Conservation (phyloP, 805 yeast species). For the Pichia cephalocereana region DNA sequence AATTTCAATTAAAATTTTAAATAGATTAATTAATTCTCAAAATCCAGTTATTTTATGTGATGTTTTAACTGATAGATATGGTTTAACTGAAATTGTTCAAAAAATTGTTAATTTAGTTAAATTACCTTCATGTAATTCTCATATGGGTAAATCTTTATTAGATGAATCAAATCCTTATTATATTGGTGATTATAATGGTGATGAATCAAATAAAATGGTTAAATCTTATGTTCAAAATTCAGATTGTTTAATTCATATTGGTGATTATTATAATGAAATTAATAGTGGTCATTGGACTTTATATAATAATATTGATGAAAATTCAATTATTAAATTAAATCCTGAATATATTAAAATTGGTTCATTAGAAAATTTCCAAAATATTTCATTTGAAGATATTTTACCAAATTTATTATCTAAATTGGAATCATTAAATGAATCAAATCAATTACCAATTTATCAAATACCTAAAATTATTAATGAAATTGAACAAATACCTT, state of each 20-base stretch:
- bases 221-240: slow-evolving; percentile 40
- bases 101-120: slow-evolving; percentile 40
- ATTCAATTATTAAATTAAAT: slow-evolving; percentile 40
- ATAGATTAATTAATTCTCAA: slow-evolving; percentile 39
- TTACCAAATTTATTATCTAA: slow-evolving; percentile 32
- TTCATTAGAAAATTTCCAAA: slow-evolving; percentile 27
- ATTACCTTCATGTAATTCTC: slow-evolving; percentile 50
- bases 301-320: slow-evolving; percentile 29
- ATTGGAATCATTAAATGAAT: slow-evolving; percentile 21
- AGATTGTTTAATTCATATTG: slow-evolving; percentile 65
- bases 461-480: slow-evolving; percentile 7
- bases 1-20: slow-evolving; percentile 33
- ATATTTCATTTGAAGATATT: slow-evolving; percentile 40
- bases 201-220: slow-evolving; percentile 40
- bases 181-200: slow-evolving; percentile 68
- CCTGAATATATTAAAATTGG: slow-evolving; percentile 45
- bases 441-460: slow-evolving; percentile 5
- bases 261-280: slow-evolving; percentile 57
- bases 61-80: slow-evolving; percentile 55
- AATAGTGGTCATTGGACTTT: slow-evolving; percentile 60
- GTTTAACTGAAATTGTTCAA: slow-evolving; percentile 35
- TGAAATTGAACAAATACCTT: slow-evolving; percentile 15
- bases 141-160: slow-evolving; percentile 63
- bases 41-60: slow-evolving; percentile 68
- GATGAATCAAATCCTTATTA: slow-evolving; percentile 61